phyloP scores from a whole-genome alignment of 169 alveolate species.

The Neospora caninum region DNA sequence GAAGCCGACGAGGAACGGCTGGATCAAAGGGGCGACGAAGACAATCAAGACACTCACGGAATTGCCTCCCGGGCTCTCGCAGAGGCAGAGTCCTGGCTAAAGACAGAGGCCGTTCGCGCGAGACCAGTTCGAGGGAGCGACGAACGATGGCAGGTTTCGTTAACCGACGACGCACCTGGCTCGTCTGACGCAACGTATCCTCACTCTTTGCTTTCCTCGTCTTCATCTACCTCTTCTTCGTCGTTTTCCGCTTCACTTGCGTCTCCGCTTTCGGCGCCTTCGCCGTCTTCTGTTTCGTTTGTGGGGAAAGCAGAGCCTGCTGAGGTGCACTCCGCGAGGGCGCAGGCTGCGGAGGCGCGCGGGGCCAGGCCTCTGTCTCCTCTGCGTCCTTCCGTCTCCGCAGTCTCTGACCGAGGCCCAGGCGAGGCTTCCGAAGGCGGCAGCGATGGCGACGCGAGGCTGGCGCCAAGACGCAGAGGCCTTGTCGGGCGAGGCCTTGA shows the following conservation, averaged over 20 bases:
- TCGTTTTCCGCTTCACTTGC: neutral
- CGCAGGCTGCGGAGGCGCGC: too few relatives aligned
- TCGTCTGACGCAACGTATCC: too few relatives aligned
- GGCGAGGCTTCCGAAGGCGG: too few relatives aligned
- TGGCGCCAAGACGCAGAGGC: neutral
- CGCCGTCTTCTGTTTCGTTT: neutral
- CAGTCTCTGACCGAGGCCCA: too few relatives aligned
- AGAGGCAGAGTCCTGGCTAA: neutral
- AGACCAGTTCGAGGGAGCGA: neutral
- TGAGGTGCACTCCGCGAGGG: too few relatives aligned
- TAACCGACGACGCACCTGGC: too few relatives aligned
- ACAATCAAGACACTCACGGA: neutral
- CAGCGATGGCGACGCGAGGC: too few relatives aligned
- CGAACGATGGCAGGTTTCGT: too few relatives aligned
- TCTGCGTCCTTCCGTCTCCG: neutral
- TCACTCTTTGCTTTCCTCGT: too few relatives aligned
- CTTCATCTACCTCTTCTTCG: neutral
- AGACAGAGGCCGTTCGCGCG: neutral
- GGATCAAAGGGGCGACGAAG: neutral
- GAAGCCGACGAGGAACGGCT: neutral
- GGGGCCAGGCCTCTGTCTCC: neutral
- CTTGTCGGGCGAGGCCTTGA: neutral
- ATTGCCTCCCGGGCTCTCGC: neutral
- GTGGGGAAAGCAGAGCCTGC: too few relatives aligned
- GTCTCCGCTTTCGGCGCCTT: neutral